Evolutionary conservation across 352 stramenopile genomes (phyloP).

Genomic region (Globisporangium splendens): DNA sequence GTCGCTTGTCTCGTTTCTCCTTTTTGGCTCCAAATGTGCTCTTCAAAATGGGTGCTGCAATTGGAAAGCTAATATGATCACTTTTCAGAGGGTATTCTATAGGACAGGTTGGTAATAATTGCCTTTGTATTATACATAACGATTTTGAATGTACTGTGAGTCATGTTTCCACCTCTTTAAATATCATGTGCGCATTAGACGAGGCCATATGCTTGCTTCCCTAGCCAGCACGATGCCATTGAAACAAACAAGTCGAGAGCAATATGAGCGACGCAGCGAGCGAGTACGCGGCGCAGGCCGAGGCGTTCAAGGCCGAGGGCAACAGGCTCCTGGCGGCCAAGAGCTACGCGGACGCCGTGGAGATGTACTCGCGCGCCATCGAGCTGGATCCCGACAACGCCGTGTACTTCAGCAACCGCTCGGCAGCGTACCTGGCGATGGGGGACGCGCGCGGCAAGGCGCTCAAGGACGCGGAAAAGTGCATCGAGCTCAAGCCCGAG

Average conservation of each 20-base stretch:
- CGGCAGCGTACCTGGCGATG: conserved; percentile 74
- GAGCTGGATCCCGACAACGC: conserved; percentile 82
- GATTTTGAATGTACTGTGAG: not conserved
- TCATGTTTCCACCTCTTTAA: too few relatives aligned
- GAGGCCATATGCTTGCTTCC: not conserved
- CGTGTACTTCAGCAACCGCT: conserved; percentile 87
- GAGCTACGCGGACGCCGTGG: conserved; percentile 59
- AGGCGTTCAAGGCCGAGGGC: conserved; percentile 82
- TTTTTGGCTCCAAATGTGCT: not conserved
- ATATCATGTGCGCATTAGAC: not conserved
- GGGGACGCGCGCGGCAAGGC: conserved; percentile 80
- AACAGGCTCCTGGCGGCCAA: conserved; percentile 67
- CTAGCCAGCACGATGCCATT: too few relatives aligned
- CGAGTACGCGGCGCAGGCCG: conserved; percentile 66
- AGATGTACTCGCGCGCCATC: conserved; percentile 83
- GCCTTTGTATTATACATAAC: conserved; percentile 1
- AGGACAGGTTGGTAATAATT: not conserved
- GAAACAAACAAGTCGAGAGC: not conserved
- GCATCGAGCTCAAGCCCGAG: conserved; percentile 69
- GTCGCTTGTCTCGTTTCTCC: not conserved
- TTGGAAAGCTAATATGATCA: not conserved
- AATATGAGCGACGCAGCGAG: conserved; percentile 16
- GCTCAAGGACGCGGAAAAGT: conserved; percentile 70
- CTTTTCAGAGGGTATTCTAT: not conserved
- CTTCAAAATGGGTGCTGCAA: conserved; percentile 11